Conservation (phyloP, 495 filamentous ascomycete species). For the Hypoxylon crocopeplum region DNA sequence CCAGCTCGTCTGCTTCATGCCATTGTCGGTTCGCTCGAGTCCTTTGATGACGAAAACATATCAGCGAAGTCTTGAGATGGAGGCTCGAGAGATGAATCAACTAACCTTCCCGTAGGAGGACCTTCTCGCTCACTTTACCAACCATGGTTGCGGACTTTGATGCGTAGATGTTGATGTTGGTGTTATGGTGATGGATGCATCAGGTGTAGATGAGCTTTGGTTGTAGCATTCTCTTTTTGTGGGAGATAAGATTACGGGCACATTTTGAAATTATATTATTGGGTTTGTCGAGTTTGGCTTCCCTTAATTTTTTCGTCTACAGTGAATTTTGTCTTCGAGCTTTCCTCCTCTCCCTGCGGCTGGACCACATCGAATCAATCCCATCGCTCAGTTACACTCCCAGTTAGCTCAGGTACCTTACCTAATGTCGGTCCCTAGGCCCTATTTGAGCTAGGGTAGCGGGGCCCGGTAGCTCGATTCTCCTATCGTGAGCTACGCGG, state of each 20-base stretch:
- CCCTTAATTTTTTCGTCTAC: constrained; percentile 15
- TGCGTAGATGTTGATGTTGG: not conserved
- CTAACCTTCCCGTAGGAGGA: constrained; percentile 58
- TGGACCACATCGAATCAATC: too few species aligned
- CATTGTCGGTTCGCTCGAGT: constrained; percentile 95
- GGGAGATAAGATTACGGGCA: constrained; percentile 12
- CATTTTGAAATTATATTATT: constrained; percentile 14
- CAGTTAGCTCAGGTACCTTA: not conserved
- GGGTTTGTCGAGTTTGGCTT: constrained; percentile 7
- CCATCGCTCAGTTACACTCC: not conserved
- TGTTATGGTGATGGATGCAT: constrained; percentile 24
- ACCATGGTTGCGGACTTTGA: constrained; percentile 48
- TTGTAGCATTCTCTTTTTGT: too few species aligned
- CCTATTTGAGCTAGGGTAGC: constrained; percentile 8
- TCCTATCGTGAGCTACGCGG: too few species aligned
- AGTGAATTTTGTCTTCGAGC: constrained; percentile 22
- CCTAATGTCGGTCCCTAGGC: constrained; percentile 19
- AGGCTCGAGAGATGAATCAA: not conserved
- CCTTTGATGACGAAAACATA: constrained; percentile 58
- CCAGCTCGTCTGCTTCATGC: constrained; percentile 93
- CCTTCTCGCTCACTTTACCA: constrained; percentile 61
- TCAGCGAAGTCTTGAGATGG: not conserved
- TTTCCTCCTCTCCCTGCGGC: constrained; percentile 28
- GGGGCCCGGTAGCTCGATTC: constrained; percentile 19
- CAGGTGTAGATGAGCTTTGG: not conserved